Evolutionary conservation across 495 filamentous ascomycete genomes (phyloP), one percentile per base, ranked within the genome.

Genomic region (Tuber aestivum): DNA sequence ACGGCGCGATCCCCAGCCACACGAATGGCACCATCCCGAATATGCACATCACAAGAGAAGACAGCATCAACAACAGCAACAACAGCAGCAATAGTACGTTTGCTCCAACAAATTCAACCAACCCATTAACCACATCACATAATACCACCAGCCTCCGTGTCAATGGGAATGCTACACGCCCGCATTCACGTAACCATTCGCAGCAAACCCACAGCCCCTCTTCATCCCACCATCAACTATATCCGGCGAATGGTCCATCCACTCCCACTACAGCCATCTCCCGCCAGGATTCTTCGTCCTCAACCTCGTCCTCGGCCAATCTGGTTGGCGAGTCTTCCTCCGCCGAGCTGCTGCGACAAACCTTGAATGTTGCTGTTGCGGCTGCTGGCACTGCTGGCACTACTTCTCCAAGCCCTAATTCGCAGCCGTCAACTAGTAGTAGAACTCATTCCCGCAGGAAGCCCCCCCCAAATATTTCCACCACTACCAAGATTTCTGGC

Each of bases 261-360:
- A 73, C 78, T 44, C 78, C 78, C 48, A 81, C 80, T 42, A 81
- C 80, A 10, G 80, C 80, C 7, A 81, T 81, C 70, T 82, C 79
- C 42, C 80, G 80, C 38, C 80, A 81, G 41, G 79, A 81, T 76
- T 81, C 80, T n/a, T 81, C 79, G 7, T 81, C 79, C 5, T 81
- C 79, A 37, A 81, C 75, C 38, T 75, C 80, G 32, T 81, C 79
- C 41, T 82, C 77, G 32, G 73, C 73, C 75, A 77, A 74, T 18
- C 80, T 78, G 32, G 27, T 74, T n/a, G 75, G 76, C 32, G 81
- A 83, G 70, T 82, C 81, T 41, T 81, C 79, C 56, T 65, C 56
- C 18, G 71, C 76, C 27, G 81, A 83, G 73, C 65, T 83, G 45
- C 76, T 83, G 70, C 72, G 81, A 27, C 81, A 83, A 69, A 83